These are phyloP conservation scores for Suhomyces coccinellae DNA, from an alignment of 1,139 yeast genomes.

Conservation along the genomic window DNA sequence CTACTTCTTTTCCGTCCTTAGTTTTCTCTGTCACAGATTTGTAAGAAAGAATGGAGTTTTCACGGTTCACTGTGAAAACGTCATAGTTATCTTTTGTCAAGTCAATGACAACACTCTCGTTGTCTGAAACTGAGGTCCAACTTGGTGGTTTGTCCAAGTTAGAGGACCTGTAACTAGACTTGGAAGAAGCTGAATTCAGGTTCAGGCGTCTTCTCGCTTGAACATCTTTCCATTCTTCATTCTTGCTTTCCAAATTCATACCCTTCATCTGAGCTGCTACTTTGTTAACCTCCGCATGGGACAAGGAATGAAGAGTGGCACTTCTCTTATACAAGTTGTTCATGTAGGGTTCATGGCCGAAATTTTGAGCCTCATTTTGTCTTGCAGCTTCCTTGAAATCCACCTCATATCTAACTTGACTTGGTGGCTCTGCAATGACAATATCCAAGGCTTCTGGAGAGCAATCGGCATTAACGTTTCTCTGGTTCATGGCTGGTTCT, in stretches of 20 bases:
- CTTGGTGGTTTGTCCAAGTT: slow-evolving; percentile 23
- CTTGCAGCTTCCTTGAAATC: slow-evolving; percentile 43
- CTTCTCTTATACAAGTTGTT: slow-evolving; percentile 14
- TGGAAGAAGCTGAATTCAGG: slow-evolving; percentile 14
- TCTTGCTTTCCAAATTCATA: slow-evolving; percentile 5
- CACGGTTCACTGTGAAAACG: slow-evolving; percentile 37
- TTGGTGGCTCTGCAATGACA: slow-evolving; percentile 42
- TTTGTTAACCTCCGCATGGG: slow-evolving; percentile 8
- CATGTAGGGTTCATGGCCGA: slow-evolving; percentile 10
- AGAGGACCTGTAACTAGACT: slow-evolving; percentile 36
- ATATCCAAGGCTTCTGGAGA: slow-evolving; percentile 18
- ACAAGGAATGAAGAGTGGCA: slow-evolving; percentile 3
- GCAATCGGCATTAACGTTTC: not conserved
- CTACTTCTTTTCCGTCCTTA: slow-evolving; percentile 44
- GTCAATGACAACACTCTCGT: slow-evolving; percentile 43
- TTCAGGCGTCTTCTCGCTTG: slow-evolving; percentile 2
- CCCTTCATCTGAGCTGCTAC: slow-evolving; percentile 12
- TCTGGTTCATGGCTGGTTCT: not conserved
- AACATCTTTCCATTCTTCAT: not conserved
- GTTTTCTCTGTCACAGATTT: slow-evolving; percentile 42
- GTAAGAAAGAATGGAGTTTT: slow-evolving; percentile 37
- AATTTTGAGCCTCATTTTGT: slow-evolving; percentile 14
- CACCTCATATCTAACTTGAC: slow-evolving; percentile 37
- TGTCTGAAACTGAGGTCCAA: slow-evolving; percentile 30
- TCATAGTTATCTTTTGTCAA: slow-evolving; percentile 44